Percentiles rank a stretch among this genome's conserved stretches.
phyloP scores from a whole-genome alignment of 208 protist species.

The Leishmania tarentolae region DNA sequence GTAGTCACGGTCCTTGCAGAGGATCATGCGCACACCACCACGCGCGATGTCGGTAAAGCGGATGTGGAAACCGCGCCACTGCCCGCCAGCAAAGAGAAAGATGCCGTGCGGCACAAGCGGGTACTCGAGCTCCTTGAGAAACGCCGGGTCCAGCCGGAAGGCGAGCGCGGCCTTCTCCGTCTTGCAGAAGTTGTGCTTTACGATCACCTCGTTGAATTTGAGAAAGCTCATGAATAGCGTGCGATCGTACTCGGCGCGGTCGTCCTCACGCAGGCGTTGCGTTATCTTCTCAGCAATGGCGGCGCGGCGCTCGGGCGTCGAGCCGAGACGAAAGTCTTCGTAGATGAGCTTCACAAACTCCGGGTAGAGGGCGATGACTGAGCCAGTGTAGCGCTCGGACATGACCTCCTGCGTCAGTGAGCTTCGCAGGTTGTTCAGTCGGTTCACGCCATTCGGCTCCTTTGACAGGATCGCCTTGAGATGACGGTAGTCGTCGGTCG shows the following conservation, averaged over 20 bases:
- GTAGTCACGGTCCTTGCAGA: slow-evolving; percentile 90
- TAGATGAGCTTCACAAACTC: slow-evolving; percentile 89
- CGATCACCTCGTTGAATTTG: slow-evolving; percentile 92
- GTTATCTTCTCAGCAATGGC: slow-evolving; percentile 68
- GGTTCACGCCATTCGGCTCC: slow-evolving; percentile 83
- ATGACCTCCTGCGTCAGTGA: slow-evolving; percentile 87
- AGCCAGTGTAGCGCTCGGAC: slow-evolving; percentile 86
- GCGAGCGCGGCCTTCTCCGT: slow-evolving; percentile 87
- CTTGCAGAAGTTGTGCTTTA: slow-evolving; percentile 97
- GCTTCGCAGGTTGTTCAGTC: slow-evolving; percentile 85
- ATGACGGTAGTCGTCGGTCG: slow-evolving; percentile 80
- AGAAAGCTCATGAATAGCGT: slow-evolving; percentile 87
- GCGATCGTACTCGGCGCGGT: slow-evolving; percentile 68
- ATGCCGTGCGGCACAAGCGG: slow-evolving; percentile 86
- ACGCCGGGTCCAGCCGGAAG: slow-evolving; percentile 91
- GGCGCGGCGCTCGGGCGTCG: slow-evolving; percentile 51
- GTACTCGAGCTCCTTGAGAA: slow-evolving; percentile 83
- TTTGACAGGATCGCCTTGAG: slow-evolving; percentile 61
- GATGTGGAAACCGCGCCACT: slow-evolving; percentile 97
- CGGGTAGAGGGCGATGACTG: slow-evolving; percentile 80
- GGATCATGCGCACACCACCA: slow-evolving; percentile 96
- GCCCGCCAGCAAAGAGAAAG: slow-evolving; percentile 92
- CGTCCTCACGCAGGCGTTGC: slow-evolving; percentile 71
- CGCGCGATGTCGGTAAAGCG: slow-evolving; percentile 95
- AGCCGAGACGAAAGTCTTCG: slow-evolving; percentile 86